Evolutionary conservation across 768 basidiomycete genomes (phyloP).

Genomic region (Hortiboletus campestris): DNA sequence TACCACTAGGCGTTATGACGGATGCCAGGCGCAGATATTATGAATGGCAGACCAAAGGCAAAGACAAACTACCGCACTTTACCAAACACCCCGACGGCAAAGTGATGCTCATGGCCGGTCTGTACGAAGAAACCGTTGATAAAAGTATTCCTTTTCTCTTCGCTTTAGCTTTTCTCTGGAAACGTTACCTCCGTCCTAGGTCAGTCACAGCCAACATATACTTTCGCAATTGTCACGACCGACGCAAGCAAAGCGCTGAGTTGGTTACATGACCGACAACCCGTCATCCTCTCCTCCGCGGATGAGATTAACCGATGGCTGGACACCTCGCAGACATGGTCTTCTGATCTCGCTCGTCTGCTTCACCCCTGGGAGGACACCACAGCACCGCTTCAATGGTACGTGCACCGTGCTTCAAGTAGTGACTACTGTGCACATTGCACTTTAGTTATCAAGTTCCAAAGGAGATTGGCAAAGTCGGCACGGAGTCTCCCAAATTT

Average conservation of each 20-base stretch:
- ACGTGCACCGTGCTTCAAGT: conserved; percentile 19
- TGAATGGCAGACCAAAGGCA: conserved; percentile 90
- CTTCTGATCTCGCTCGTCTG: conserved; percentile 52
- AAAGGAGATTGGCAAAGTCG: conserved; percentile 88
- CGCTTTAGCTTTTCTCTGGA: background rate
- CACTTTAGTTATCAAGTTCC: conserved; percentile 79
- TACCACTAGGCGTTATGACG: background rate
- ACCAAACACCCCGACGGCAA: conserved; percentile 61
- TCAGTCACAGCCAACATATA: conserved; percentile 58
- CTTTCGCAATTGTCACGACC: conserved; percentile 91
- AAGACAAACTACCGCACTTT: conserved; percentile 78
- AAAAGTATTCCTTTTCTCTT: conserved; percentile 44
- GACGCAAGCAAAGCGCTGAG: conserved; percentile 61
- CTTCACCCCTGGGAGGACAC: conserved; percentile 58
- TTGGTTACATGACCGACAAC: conserved; percentile 93
- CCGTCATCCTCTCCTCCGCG: conserved; percentile 68
- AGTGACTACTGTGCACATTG: background rate
- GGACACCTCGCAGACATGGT: conserved; percentile 71
- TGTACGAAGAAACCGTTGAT: conserved; percentile 74
- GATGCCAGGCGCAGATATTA: conserved; percentile 61
- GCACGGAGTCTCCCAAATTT: conserved; percentile 76
- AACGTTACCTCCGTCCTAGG: conserved; percentile 35
- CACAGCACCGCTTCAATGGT: conserved; percentile 65
- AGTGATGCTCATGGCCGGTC: conserved; percentile 83
- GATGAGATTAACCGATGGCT: conserved; percentile 74